Evolutionary conservation across 164 flowering plant species (phyloP), one percentile per base, ranked within the genome.

Genomic region (Tetrastigma voinierianum): DNA sequence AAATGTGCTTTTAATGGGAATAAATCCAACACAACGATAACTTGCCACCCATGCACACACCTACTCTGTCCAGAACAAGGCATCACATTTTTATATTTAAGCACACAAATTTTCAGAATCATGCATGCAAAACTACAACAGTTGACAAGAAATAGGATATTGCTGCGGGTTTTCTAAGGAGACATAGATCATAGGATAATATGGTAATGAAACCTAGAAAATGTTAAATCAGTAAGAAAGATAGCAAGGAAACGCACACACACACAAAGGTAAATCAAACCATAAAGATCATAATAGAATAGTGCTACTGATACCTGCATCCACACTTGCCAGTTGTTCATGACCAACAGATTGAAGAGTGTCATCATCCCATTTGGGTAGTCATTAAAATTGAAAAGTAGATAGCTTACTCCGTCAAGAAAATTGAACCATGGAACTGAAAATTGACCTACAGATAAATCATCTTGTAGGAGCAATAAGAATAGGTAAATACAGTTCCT

Each of bases 361-460:
- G 99, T 92, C 72, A 95, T 96, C 97, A 95, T 95, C 17, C 97
- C 97, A 79, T 87, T 95, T 46, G 97, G 97, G 76, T 89, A 95
- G 80, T 95, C 99, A 72, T 95, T 95, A 62, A 95, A 95, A 70
- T 95, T 95, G 82, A 95, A 95, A 67, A 95, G 97, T 9, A 84
- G 62, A 78, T 94, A 94, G 82, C 98, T 94, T 57, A 65, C 16
- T 64, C 68, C 63, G 91, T 91, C 82, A 90, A 88, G 93, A 67
- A 76, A 80, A 74, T 17, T 52, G 23, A 23, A 20, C 10, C 48
- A 20, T 40, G 0, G 3, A 53, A 21, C 23, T 56, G n/a, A 21
- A 23, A 19, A 24, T 43, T 43, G 3, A 19, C 21, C 46, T 21
- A 10, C 23, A 15, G 16, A 23, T 9, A 21, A 49, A 9, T 7